Conservation (phyloP, 768 basidiomycete species). For the Collybiopsis confluens region DNA sequence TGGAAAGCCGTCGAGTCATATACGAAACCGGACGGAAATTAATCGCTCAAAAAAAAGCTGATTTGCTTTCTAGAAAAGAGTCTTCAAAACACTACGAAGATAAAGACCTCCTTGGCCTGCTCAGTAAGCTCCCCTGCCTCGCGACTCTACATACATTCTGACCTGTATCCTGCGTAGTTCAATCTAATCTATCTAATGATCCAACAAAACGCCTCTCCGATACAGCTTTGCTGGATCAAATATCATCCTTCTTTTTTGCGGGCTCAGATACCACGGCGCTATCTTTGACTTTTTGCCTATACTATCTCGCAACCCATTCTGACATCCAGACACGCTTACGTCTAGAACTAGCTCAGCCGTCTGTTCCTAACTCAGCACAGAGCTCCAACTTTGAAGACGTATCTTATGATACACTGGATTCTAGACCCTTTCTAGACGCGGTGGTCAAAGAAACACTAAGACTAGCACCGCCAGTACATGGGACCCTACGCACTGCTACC, state of each 20-base stretch:
- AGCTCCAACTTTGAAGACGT: constrained; percentile 6
- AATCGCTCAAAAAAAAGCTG: constrained; percentile 37
- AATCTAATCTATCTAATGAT: constrained; percentile 49
- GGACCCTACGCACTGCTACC: constrained; percentile 53
- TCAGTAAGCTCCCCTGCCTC: constrained; percentile 30
- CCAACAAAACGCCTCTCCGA: constrained; percentile 49
- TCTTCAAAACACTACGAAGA: constrained; percentile 24
- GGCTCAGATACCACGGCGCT: constrained; percentile 60
- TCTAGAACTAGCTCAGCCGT: constrained; percentile 34
- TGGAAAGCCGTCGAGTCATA: constrained; percentile 36
- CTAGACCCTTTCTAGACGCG: constrained; percentile 49
- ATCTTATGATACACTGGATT: constrained; percentile 27
- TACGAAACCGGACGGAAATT: constrained; percentile 36
- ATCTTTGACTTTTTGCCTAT: constrained; percentile 54
- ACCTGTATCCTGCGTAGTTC: constrained; percentile 35
- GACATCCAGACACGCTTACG: constrained; percentile 53
- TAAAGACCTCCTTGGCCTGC: constrained; percentile 45
- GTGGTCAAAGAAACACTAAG: constrained; percentile 56
- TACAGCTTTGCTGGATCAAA: constrained; percentile 56
- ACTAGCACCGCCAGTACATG: constrained; percentile 52
- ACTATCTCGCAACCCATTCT: constrained; percentile 50
- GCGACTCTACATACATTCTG: neutral
- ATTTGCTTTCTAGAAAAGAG: constrained; percentile 30
- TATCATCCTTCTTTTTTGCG: constrained; percentile 61
- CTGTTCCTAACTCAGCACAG: constrained; percentile 9